Conservation (phyloP, 768 basidiomycete genomes). For the Mycena leptocephala region DNA sequence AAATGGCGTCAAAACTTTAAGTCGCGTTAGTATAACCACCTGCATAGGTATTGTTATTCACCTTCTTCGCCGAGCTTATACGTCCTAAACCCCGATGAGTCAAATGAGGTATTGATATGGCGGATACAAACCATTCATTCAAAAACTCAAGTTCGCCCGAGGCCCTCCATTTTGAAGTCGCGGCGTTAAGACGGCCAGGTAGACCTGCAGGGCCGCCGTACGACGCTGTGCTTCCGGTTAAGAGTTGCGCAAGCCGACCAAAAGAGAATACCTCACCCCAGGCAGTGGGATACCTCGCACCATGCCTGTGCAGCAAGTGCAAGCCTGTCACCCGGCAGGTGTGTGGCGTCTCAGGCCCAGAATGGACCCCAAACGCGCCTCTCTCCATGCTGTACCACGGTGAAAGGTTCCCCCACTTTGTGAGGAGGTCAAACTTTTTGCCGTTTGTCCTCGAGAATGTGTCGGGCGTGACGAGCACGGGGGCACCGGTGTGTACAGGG, state of each 20-base stretch:
- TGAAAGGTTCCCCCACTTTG: conserved; percentile 87
- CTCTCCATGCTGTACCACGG: conserved; percentile 87
- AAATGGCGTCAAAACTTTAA: no score
- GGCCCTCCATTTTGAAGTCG: no score
- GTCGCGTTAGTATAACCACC: no score
- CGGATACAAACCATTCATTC: no score
- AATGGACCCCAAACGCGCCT: conserved; percentile 80
- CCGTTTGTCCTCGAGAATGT: conserved; percentile 47
- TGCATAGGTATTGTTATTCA: no score
- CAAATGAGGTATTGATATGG: no score
- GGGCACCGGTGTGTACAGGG: conserved; percentile 81
- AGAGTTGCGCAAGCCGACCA: not conserved
- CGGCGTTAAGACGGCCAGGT: no score
- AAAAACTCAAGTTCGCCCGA: no score
- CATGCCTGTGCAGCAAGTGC: no score
- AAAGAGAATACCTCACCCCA: conserved; percentile 62
- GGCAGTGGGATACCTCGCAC: conserved; percentile 80
- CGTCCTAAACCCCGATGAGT: no score
- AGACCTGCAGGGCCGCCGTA: no score
- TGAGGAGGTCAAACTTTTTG: conserved; percentile 76
- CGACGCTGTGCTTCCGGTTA: conserved; percentile 52
- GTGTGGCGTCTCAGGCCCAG: conserved; percentile 78
- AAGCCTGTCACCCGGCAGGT: conserved; percentile 81
- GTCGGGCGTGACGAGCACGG: conserved; percentile 72
- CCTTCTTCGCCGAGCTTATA: no score